Base-by-base conservation (phyloP, 1,139 yeast genomes). In the Taphrina wiesneri region DNA sequence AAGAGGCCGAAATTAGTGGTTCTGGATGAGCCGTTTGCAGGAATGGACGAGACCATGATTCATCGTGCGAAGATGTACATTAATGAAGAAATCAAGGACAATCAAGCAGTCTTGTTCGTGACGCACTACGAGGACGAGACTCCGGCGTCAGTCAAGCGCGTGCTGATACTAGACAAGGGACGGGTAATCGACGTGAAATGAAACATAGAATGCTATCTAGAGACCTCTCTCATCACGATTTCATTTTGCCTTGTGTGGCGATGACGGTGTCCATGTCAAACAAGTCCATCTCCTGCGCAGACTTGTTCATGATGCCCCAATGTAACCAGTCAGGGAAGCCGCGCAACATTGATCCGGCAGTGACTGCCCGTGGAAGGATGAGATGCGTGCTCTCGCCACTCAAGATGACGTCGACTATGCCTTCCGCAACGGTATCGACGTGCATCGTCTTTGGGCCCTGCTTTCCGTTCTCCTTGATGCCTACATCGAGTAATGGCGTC, bases 11-110 rank as follows among this genome's bases (percentile, higher is more conserved):
- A 83, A 59, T 77, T 93, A 1, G 78, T 93, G 59, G 87, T 93
- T 65, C 79, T 93, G 2, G 99, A 93, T 74, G 99, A 93, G 77
- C 96, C 98, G 0, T 86, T 93, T 70, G 88, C 96, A 17, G 95
- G 93, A 34, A 90, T 92, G 95, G 90, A 88, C 61, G 87, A 85
- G 67, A 82, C 78, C 34, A 80, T 86, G 47, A 82, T 91, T 75
- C 78, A 80, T 26, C 80, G 80, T 68, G 91, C 97, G 70, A 91
- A 89, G 72, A 78, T 79, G 17, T 74, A 87, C n/a, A 78, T 91
- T 17, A 82, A 84, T 52, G 75, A 80, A 25, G 39, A 65, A 17
- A 47, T 84, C 87, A 80, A 81, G 83, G 2, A 87, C 92, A 1
- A 86, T 96, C 68, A 66, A 45, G 66, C 67, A n/a, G 49, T 66